phyloP scores from a whole-genome alignment of 2,329 filamentous ascomycete genomes.

The Daldinia sp. region DNA sequence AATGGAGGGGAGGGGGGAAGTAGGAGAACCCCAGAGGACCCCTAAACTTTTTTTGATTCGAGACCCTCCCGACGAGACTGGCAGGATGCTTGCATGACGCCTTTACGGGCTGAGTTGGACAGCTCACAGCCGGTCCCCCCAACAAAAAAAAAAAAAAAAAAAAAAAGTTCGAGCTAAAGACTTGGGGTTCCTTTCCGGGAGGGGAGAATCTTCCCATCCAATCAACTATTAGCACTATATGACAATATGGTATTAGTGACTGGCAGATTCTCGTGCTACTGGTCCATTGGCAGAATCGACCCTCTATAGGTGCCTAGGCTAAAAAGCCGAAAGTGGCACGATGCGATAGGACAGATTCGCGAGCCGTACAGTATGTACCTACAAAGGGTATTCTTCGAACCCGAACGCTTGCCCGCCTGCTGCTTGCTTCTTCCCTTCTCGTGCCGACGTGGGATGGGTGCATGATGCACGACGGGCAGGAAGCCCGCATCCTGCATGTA shows the following conservation, averaged over 20 bases:
- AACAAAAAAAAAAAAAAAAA: constrained; percentile 9
- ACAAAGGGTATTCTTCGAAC: constrained; percentile 11
- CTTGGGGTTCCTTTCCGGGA: constrained; percentile 12
- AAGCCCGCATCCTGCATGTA: constrained; percentile 3
- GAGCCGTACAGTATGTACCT: no score
- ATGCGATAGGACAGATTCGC: constrained; percentile 24
- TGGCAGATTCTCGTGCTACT: constrained; percentile 18
- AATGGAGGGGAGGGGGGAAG: not conserved
- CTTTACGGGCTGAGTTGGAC: constrained; percentile 17
- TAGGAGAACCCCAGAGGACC: constrained; percentile 7
- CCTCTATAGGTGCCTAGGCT: constrained; percentile 14
- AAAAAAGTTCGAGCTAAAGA: constrained; percentile 1
- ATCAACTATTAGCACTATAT: constrained; percentile 18
- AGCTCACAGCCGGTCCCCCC: constrained; percentile 16
- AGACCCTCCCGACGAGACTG: constrained; percentile 18
- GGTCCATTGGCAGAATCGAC: constrained; percentile 25
- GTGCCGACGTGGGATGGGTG: constrained; percentile 12
- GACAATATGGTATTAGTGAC: constrained; percentile 10
- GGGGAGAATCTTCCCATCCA: constrained; percentile 13
- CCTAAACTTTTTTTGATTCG: constrained; percentile 1
- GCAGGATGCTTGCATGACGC: constrained; percentile 14
- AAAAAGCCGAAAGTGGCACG: constrained; percentile 26
- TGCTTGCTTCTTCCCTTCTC: constrained; percentile 10
- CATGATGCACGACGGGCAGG: constrained; percentile 15
- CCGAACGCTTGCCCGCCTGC: constrained; percentile 16